phyloP scores from a whole-genome alignment of 164 flowering plant species.

The Malania oleifera region DNA sequence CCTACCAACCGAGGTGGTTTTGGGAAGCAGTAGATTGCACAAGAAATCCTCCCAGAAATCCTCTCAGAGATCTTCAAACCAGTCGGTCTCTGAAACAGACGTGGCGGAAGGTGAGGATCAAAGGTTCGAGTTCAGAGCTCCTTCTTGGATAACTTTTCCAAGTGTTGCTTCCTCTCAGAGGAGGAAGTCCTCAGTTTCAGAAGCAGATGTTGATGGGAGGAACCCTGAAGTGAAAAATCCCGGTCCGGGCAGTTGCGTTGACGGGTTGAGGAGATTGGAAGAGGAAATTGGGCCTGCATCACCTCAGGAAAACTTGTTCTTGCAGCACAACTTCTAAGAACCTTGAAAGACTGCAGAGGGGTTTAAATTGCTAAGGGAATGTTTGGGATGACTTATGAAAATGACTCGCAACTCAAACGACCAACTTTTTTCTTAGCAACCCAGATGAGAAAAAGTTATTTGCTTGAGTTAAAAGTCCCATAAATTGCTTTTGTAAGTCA shows the following conservation, averaged over 20 bases:
- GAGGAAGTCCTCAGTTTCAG: slow-evolving; percentile 85
- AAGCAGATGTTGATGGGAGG: slow-evolving; percentile 64
- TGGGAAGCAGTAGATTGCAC: slow-evolving; percentile 88
- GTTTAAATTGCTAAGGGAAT: too few relatives aligned
- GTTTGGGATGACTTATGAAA: too few relatives aligned
- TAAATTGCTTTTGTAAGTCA: too few relatives aligned
- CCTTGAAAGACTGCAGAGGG: neutral
- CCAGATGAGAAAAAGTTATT: too few relatives aligned
- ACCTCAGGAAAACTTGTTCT: slow-evolving; percentile 74
- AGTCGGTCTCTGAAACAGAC: slow-evolving; percentile 59
- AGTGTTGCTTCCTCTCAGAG: slow-evolving; percentile 91
- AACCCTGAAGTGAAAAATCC: slow-evolving; percentile 32
- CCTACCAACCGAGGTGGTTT: slow-evolving; percentile 84
- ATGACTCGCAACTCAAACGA: too few relatives aligned
- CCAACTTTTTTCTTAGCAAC: too few relatives aligned
- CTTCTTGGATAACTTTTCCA: slow-evolving; percentile 97
- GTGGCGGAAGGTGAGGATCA: slow-evolving; percentile 66
- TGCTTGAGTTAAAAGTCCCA: too few relatives aligned
- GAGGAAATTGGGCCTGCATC: slow-evolving; percentile 97
- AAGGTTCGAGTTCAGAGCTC: slow-evolving; percentile 79
- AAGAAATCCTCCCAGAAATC: slow-evolving; percentile 89
- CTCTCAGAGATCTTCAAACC: slow-evolving; percentile 68
- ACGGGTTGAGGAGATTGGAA: slow-evolving; percentile 68
- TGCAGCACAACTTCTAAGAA: slow-evolving; percentile 77
- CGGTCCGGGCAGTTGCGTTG: slow-evolving; percentile 38